These are phyloP conservation scores for Colletotrichum karsti DNA, from an alignment of 2,329 filamentous ascomycete genomes.

Conservation along the genomic window DNA sequence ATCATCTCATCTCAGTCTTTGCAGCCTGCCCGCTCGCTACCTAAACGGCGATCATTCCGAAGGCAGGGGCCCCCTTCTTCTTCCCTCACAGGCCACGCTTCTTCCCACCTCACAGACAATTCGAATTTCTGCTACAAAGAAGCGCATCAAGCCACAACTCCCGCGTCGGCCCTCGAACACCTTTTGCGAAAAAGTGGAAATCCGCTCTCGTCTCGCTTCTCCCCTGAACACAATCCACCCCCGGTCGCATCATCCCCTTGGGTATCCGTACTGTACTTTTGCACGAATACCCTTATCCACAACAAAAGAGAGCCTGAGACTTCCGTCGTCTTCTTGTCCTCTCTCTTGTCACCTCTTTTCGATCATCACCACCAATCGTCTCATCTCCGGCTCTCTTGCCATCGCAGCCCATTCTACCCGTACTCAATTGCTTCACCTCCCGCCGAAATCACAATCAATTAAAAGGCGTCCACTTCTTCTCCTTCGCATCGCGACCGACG, in stretches of 20 bases:
- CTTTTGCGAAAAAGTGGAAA: slow-evolving; percentile 1
- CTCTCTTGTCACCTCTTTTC: background rate
- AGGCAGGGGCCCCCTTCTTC: slow-evolving; percentile 10
- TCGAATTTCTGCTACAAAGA: slow-evolving; percentile 28
- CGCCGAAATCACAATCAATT: background rate
- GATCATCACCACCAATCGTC: slow-evolving; percentile 6
- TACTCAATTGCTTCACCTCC: slow-evolving; percentile 27
- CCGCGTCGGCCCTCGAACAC: background rate
- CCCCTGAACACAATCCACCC: background rate
- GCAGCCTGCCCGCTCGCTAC: background rate
- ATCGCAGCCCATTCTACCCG: slow-evolving; percentile 23
- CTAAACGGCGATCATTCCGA: slow-evolving; percentile 27
- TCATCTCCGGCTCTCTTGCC: slow-evolving; percentile 6
- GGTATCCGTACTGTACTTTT: background rate
- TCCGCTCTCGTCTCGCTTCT: slow-evolving; percentile 18
- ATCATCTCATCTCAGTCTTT: slow-evolving; percentile 3
- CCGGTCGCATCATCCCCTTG: background rate
- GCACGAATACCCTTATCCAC: background rate
- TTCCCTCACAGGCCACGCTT: background rate
- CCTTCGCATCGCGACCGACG: slow-evolving; percentile 2
- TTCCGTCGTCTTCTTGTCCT: slow-evolving; percentile 10
- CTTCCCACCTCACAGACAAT: slow-evolving; percentile 13
- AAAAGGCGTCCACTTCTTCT: background rate
- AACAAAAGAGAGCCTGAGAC: slow-evolving; percentile 13
- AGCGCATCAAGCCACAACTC: slow-evolving; percentile 26